These are phyloP conservation scores for Penicillium sp. DNA, from an alignment of 2,329 filamentous ascomycete species.

Conservation along the genomic window DNA sequence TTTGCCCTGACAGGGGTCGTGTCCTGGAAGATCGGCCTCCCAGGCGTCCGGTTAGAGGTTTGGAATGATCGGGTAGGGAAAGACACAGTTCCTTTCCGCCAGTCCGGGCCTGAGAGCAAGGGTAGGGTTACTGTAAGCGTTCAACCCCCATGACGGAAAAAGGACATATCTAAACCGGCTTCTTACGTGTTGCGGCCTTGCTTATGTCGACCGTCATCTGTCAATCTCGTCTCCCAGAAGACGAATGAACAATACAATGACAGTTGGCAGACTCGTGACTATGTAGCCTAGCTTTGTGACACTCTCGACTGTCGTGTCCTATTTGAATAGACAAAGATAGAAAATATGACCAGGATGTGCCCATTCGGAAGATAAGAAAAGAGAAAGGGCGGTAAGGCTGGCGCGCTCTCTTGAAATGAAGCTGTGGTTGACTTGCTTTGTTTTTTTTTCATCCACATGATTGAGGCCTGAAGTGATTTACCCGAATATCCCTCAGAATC, in stretches of 20 bases:
- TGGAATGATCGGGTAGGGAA: slow-evolving; percentile 11
- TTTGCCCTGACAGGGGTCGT: slow-evolving; percentile 10
- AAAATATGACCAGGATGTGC: slow-evolving; percentile 19
- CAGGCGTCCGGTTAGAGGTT: slow-evolving; percentile 16
- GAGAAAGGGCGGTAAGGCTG: slow-evolving; percentile 22
- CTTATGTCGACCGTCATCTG: slow-evolving; percentile 6
- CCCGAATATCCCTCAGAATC: not conserved
- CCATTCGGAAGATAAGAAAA: slow-evolving; percentile 21
- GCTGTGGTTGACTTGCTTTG: not conserved
- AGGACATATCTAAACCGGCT: not conserved
- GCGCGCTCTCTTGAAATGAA: slow-evolving; percentile 1
- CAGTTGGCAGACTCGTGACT: slow-evolving; percentile 29
- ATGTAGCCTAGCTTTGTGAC: slow-evolving; percentile 21
- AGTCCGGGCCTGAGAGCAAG: slow-evolving; percentile 11
- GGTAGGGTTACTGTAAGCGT: slow-evolving; percentile 3
- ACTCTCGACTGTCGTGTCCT: slow-evolving; percentile 22
- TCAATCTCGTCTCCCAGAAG: slow-evolving; percentile 1
- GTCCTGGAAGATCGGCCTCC: slow-evolving; percentile 17
- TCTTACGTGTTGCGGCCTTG: not conserved
- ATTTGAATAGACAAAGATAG: slow-evolving; percentile 10
- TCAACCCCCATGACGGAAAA: not conserved
- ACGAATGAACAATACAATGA: slow-evolving; percentile 12
- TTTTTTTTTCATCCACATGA: slow-evolving; percentile 12
- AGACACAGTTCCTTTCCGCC: slow-evolving; percentile 7
- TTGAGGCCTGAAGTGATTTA: slow-evolving; percentile 5